phyloP scores from a whole-genome alignment of 257 asterid genomes.

The Jacaranda copaia region DNA sequence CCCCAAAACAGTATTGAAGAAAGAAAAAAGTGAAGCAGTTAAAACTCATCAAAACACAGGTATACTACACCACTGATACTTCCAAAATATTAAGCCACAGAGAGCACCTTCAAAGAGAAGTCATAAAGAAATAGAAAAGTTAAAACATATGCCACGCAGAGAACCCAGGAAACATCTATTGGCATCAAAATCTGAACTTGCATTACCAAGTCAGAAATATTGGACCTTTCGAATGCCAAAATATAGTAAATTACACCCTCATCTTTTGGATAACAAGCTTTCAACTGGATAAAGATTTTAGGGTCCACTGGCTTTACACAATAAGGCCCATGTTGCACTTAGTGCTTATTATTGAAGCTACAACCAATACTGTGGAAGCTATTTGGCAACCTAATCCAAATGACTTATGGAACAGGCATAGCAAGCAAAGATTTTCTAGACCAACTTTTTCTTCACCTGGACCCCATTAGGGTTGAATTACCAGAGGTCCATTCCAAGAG shows the following conservation, averaged over 20 bases:
- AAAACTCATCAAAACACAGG: slow-evolving; percentile 27
- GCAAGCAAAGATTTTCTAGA: slow-evolving; percentile 9
- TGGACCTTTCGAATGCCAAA: slow-evolving; percentile 2
- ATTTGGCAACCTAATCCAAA: slow-evolving; percentile 17
- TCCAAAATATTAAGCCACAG: slow-evolving; percentile 1
- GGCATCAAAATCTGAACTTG: neutral
- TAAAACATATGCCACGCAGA: neutral
- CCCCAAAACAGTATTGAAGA: neutral
- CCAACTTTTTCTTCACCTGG: slow-evolving; percentile 12
- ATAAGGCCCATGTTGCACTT: slow-evolving; percentile 6
- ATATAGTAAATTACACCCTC: neutral
- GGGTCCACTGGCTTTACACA: neutral
- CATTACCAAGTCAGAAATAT: neutral
- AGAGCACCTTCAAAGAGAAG: neutral
- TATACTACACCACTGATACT: neutral
- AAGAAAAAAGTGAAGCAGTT: neutral
- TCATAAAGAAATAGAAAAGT: neutral
- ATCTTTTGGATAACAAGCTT: slow-evolving; percentile 28
- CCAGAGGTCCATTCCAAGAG: slow-evolving; percentile 15
- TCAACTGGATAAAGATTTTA: slow-evolving; percentile 23
- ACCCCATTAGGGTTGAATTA: slow-evolving; percentile 6
- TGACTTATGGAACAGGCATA: slow-evolving; percentile 14
- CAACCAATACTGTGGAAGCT: slow-evolving; percentile 4
- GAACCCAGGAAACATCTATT: neutral
- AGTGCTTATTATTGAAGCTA: neutral